Base-by-base conservation (phyloP, 2,329 filamentous ascomycete species). In the Chalaropsis ovoidea region DNA sequence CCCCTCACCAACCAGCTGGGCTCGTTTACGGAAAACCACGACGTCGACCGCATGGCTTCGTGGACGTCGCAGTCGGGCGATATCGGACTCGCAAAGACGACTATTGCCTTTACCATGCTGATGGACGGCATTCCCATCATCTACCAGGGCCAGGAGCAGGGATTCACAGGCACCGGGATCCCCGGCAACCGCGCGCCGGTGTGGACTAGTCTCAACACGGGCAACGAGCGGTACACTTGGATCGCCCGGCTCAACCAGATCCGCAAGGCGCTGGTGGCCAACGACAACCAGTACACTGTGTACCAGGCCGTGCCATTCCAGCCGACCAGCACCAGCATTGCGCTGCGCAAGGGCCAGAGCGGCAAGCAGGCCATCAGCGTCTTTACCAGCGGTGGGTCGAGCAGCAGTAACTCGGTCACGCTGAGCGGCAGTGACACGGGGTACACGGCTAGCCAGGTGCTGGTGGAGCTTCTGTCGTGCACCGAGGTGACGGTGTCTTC, bases 1-100 rank as follows among this genome's bases (percentile, higher is more conserved):
- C 75, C 78, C 66, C 69, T 75, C 70, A 69, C 76, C 1, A 71
- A 76, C 47, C 77, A 77, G 68, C 77, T 79, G 70, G 78, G 77
- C 64, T 80, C 77, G 0, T 87, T 86, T 70, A 77, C 82, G 65
- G 84, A 87, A 70, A 86, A 86, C 69, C 84, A 87, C 71, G 84
- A 87, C 70, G 79, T 84, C 66, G 78, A 79, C 2, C 77, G 74
- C 86, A 4, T 81, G 80, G 1, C 78, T 82, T n/a, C 73, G 64
- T 68, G 68, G 64, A 52, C 54, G 8, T 62, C 66, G 49, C 56
- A 68, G 2, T 82, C 79, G 67, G 77, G 76, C 0, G 81, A 80
- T 6, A 83, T 82, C 70, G 78, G 84, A 74, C 75, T 85, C 19
- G 77, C 80, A 0, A 72, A 81, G n/a, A 75, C 81, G 4, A 68